These are phyloP conservation scores for Malassezia globosa DNA, from an alignment of 1,284 basidiomycete genomes.

Conservation along the genomic window DNA sequence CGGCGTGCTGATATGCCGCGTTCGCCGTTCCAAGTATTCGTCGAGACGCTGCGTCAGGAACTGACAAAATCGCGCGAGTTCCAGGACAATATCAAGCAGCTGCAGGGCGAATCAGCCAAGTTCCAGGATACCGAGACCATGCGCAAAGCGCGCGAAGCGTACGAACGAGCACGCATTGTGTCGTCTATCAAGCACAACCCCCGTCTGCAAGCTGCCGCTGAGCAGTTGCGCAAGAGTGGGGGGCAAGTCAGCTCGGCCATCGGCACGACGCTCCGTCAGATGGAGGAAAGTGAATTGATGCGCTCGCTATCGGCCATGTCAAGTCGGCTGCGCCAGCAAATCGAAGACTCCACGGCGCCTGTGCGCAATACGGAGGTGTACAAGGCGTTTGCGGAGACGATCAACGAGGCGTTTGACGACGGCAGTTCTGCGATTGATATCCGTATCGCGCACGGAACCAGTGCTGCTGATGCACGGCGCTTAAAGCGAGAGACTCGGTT, in stretches of 20 bases:
- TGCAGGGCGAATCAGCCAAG: slow-evolving; percentile 94
- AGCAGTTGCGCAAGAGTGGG: slow-evolving; percentile 76
- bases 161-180: slow-evolving; percentile 83
- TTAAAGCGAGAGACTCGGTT: slow-evolving; percentile 38
- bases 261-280: slow-evolving; percentile 70
- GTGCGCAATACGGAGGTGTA: slow-evolving; percentile 91
- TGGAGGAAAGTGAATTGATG: slow-evolving; percentile 89
- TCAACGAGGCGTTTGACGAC: slow-evolving; percentile 87
- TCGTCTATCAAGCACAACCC: slow-evolving; percentile 97
- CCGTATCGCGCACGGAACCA: slow-evolving; percentile 55
- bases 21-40: slow-evolving; percentile 89
- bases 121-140: slow-evolving; percentile 93
- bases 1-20: slow-evolving; percentile 17
- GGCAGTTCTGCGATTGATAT: slow-evolving; percentile 60
- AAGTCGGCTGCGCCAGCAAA: slow-evolving; percentile 27
- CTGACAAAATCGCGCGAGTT: slow-evolving; percentile 83
- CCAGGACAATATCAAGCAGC: slow-evolving; percentile 89
- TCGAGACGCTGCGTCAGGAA: slow-evolving; percentile 83
- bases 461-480: slow-evolving; percentile 56
- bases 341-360: slow-evolving; percentile 40
- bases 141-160: slow-evolving; percentile 76
- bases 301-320: slow-evolving; percentile 32
- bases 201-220: slow-evolving; percentile 72
- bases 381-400: slow-evolving; percentile 74
- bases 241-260: slow-evolving; percentile 89